phyloP scores from a whole-genome alignment of 176 grass and related monocot genomes.

The maize (Zea mays) region Zm-B73-REFERENCE-NAM-5.0 NC_050103.1:174701001-174701500 shows the following conservation, averaged over 20 bases:
- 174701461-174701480: neutral
- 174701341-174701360: neutral
- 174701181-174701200: neutral
- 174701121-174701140: conserved; percentile 48
- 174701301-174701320: neutral
- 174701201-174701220: neutral
- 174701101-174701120: conserved; percentile 96
- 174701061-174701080: conserved; percentile 79
- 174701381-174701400: conserved; percentile 3
- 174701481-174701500: neutral
- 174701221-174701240: neutral
- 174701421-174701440: neutral
- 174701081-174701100: conserved; percentile 68
- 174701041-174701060: conserved; percentile 80
- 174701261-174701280: neutral
- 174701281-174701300: neutral
- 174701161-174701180: neutral
- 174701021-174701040: conserved; percentile 1
- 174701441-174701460: neutral
- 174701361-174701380: neutral
- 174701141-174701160: conserved; percentile 6
- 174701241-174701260: neutral
- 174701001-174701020: neutral
- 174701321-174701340: neutral
- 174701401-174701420: neutral